Conservation (phyloP, 345 rosid species). For the Eucalyptus curtisii region DNA sequence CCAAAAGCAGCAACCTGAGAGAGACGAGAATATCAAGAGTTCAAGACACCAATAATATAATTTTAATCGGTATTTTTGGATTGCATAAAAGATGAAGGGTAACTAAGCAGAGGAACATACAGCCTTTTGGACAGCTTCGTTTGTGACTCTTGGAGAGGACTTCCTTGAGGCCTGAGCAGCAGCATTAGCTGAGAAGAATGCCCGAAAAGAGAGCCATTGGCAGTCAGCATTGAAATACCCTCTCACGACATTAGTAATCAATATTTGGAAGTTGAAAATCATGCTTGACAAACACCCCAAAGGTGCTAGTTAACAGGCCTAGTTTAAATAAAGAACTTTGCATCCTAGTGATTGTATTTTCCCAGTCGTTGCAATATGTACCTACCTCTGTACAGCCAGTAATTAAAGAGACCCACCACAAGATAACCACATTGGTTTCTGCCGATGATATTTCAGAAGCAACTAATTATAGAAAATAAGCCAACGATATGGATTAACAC, state of each 20-base stretch:
- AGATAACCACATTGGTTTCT: accelerated
- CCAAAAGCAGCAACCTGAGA: no score
- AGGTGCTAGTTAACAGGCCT: not conserved
- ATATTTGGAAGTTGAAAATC: not conserved
- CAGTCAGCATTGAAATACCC: not conserved
- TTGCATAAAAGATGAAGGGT: not conserved
- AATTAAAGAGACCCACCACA: not conserved
- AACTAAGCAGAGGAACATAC: slow-evolving; percentile 19
- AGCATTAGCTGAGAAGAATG: slow-evolving; percentile 60
- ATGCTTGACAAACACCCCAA: not conserved
- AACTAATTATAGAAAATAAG: not conserved
- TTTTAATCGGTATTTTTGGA: not conserved
- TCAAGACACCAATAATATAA: not conserved
- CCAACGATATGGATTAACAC: no score
- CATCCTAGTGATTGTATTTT: not conserved
- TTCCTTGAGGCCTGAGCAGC: slow-evolving; percentile 74
- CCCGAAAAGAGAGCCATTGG: slow-evolving; percentile 9
- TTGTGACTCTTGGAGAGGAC: slow-evolving; percentile 79
- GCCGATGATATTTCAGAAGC: not conserved
- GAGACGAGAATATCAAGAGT: not conserved
- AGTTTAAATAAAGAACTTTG: no score
- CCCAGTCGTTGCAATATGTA: not conserved
- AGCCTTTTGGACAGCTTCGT: slow-evolving; percentile 60
- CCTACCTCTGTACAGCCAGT: not conserved
- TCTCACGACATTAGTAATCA: not conserved